A percentile compares a stretch with the other conserved stretches of the same genome.
phyloP scores from a whole-genome alignment of 306 rosid genomes.

The Dryas alaskensis region DNA sequence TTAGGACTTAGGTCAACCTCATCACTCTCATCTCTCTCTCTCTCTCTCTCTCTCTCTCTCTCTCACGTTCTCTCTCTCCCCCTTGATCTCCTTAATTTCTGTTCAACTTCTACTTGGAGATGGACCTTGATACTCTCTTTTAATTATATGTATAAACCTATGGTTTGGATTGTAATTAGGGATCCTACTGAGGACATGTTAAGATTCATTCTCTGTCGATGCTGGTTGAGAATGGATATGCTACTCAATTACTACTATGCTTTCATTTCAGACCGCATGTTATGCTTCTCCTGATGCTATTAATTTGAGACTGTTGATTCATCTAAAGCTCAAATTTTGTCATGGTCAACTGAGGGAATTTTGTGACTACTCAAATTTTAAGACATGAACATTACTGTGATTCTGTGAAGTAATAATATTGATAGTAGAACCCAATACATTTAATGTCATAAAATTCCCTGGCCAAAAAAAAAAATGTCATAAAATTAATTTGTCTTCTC shows the following conservation, averaged over 20 bases:
- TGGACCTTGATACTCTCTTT: slow-evolving; percentile 59
- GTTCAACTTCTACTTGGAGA: slow-evolving; percentile 46
- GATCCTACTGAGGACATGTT: slow-evolving; percentile 39
- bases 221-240: slow-evolving; percentile 53
- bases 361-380: too few species aligned
- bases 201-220: slow-evolving; percentile 45
- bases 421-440: too few species aligned
- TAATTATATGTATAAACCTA: slow-evolving; percentile 55
- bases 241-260: slow-evolving; percentile 42
- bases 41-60: not conserved
- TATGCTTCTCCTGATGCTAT: slow-evolving; percentile 14
- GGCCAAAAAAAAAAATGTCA: too few species aligned
- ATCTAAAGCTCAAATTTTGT: not conserved
- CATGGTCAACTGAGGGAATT: not conserved
- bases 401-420: too few species aligned
- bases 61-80: not conserved
- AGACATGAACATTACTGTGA: too few species aligned
- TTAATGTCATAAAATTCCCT: too few species aligned
- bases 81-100: slow-evolving; percentile 2
- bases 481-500: too few species aligned
- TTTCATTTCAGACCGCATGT: slow-evolving; percentile 33
- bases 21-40: slow-evolving; percentile 7
- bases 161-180: slow-evolving; percentile 68
- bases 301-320: slow-evolving; percentile 1
- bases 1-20: slow-evolving; percentile 88